These are phyloP conservation scores for Viridothelium virens DNA, from an alignment of 495 filamentous ascomycete species.

Conservation along the genomic window DNA sequence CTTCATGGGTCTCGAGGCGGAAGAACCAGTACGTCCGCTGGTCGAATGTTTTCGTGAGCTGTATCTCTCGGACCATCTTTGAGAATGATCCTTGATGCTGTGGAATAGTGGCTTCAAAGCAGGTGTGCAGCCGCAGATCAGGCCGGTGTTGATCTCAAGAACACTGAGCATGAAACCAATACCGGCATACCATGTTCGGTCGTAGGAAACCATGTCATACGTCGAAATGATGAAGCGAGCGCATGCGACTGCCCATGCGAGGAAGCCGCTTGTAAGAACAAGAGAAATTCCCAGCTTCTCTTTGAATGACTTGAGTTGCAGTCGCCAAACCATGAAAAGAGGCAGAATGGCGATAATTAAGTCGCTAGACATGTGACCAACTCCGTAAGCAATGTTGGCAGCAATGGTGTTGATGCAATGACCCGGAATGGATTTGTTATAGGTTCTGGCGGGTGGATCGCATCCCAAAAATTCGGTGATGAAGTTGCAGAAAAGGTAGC, in stretches of 20 bases:
- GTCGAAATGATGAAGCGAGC: conserved; percentile 34
- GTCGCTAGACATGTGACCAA: conserved; percentile 28
- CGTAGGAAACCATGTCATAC: conserved; percentile 30
- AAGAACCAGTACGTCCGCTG: not conserved
- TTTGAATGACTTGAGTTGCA: not conserved
- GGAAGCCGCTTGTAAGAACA: conserved; percentile 1
- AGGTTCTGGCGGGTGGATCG: conserved; percentile 36
- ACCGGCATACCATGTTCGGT: conserved; percentile 33
- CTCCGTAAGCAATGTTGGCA: conserved; percentile 29
- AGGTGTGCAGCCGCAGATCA: conserved; percentile 37
- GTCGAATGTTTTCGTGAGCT: conserved; percentile 1
- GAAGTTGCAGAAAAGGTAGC: conserved; percentile 39
- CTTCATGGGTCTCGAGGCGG: conserved; percentile 4
- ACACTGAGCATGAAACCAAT: conserved; percentile 36
- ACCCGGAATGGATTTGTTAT: conserved; percentile 30
- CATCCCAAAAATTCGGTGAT: conserved; percentile 39
- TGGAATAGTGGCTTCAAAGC: conserved; percentile 32
- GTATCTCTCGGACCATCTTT: not conserved
- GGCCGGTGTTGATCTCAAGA: conserved; percentile 41
- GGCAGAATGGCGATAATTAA: conserved; percentile 32
- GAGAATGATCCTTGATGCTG: not conserved
- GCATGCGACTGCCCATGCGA: conserved; percentile 35
- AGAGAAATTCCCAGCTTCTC: conserved; percentile 5
- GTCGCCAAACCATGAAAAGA: conserved; percentile 27
- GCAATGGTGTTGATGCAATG: conserved; percentile 36